These are phyloP conservation scores for Penicillium sclerotigenum DNA, from an alignment of 2,329 filamentous ascomycete species.

Conservation along the genomic window DNA sequence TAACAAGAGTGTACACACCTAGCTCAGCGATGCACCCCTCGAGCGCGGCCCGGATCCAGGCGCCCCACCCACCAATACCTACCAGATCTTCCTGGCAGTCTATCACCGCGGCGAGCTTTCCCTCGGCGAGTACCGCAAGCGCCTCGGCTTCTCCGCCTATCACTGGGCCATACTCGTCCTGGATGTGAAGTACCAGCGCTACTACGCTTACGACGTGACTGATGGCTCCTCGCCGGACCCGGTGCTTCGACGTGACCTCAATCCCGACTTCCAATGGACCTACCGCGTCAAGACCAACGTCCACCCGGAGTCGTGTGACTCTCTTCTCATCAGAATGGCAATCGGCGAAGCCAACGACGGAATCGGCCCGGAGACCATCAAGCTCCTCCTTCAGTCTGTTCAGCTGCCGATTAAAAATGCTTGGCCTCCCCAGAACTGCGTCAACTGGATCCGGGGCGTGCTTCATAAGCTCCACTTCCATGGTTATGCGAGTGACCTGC, in stretches of 20 bases:
- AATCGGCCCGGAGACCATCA: not conserved
- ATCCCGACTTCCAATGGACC: constrained; percentile 4
- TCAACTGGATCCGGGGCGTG: not conserved
- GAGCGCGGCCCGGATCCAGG: too few species aligned
- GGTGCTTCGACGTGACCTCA: not conserved
- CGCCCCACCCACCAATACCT: not conserved
- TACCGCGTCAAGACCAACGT: constrained; percentile 2
- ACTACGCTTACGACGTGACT: constrained; percentile 7
- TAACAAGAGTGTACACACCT: not conserved
- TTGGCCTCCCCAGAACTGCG: not conserved
- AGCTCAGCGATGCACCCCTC: not conserved
- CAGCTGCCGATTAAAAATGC: not conserved
- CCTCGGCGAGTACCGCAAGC: not conserved
- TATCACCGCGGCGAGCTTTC: constrained; percentile 5
- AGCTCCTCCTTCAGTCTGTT: not conserved
- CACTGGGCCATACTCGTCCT: constrained; percentile 6
- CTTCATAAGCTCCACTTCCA: not conserved
- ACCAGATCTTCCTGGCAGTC: not conserved
- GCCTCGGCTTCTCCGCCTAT: constrained; percentile 6
- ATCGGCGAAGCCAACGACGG: not conserved
- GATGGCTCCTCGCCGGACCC: not conserved
- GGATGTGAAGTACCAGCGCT: not conserved
- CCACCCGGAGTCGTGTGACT: not conserved
- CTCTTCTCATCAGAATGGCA: not conserved
- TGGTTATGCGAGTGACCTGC: not conserved